phyloP scores from a whole-genome alignment of 495 filamentous ascomycete genomes.

The Monascus purpureus region DNA sequence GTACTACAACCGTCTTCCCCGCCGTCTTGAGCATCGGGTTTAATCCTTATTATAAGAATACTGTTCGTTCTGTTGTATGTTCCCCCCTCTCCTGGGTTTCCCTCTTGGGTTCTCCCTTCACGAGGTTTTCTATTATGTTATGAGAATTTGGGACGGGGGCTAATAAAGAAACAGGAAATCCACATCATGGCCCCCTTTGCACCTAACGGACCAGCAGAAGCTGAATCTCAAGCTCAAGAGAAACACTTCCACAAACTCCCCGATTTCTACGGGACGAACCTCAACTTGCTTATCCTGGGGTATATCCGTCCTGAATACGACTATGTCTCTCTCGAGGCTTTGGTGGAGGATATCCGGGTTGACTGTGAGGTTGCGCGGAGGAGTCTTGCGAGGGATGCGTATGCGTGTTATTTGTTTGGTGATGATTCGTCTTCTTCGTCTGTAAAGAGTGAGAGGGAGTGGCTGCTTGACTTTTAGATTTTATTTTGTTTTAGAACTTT shows the following conservation, averaged over 20 bases:
- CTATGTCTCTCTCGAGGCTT: constrained; percentile 65
- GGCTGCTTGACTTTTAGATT: constrained; percentile 24
- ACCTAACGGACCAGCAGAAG: constrained; percentile 32
- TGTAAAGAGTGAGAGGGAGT: constrained; percentile 17
- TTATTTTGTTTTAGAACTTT: too few relatives aligned
- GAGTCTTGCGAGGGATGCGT: constrained; percentile 58
- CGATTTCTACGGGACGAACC: constrained; percentile 73
- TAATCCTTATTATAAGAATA: constrained; percentile 90
- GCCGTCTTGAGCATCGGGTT: constrained; percentile 95
- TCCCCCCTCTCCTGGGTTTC: not conserved
- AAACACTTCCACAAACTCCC: constrained; percentile 29
- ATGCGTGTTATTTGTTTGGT: constrained; percentile 34
- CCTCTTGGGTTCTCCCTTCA: too few relatives aligned
- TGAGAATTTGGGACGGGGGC: not conserved
- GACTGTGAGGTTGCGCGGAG: constrained; percentile 73
- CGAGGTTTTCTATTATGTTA: not conserved
- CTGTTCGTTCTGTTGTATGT: constrained; percentile 52
- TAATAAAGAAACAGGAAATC: constrained; percentile 45
- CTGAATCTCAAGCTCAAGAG: not conserved
- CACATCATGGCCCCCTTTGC: constrained; percentile 59
- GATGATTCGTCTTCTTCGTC: constrained; percentile 4
- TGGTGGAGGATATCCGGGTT: constrained; percentile 75
- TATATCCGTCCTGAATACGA: constrained; percentile 84
- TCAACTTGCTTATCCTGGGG: constrained; percentile 69
- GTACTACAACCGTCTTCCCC: constrained; percentile 51